Evolutionary conservation across 1,139 yeast genomes (phyloP).

Genomic region (Scheffersomyces lignicola): DNA sequence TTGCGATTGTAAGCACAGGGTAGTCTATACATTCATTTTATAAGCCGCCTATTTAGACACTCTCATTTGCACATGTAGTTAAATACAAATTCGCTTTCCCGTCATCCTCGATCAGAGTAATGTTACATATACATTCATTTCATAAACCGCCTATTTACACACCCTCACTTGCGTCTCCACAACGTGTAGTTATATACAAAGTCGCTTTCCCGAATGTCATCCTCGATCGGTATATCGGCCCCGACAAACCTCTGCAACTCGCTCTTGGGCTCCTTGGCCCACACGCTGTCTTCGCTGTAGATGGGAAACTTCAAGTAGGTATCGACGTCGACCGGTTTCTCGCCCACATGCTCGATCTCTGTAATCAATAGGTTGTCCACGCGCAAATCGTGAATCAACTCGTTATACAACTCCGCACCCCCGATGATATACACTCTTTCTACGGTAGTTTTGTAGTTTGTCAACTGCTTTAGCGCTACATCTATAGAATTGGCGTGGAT

Average conservation of each 20-base stretch:
- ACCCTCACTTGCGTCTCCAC: slow-evolving; percentile 14
- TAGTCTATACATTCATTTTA: too few species aligned
- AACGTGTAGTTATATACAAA: slow-evolving; percentile 16
- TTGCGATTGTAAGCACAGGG: too few species aligned
- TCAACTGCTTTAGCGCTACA: slow-evolving; percentile 23
- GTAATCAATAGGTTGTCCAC: slow-evolving; percentile 68
- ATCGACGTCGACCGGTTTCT: slow-evolving; percentile 53
- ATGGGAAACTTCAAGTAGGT: slow-evolving; percentile 52
- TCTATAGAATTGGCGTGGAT: slow-evolving; percentile 48
- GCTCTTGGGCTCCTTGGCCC: slow-evolving; percentile 35
- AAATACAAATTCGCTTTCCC: too few species aligned
- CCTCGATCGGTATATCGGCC: slow-evolving; percentile 36
- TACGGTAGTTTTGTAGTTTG: slow-evolving; percentile 26
- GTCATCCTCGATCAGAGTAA: too few species aligned
- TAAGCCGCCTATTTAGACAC: too few species aligned
- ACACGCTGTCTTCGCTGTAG: slow-evolving; percentile 24
- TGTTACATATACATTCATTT: too few species aligned
- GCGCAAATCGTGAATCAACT: slow-evolving; percentile 41
- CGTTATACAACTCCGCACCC: slow-evolving; percentile 83
- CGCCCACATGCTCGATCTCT: slow-evolving; percentile 47
- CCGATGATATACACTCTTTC: slow-evolving; percentile 82
- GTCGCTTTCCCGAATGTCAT: slow-evolving; percentile 43
- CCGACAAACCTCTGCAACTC: slow-evolving; percentile 43
- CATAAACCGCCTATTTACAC: neutral
- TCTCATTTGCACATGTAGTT: too few species aligned